Base-by-base conservation (phyloP, 208 protist species). In the Leishmania aethiopica region DNA sequence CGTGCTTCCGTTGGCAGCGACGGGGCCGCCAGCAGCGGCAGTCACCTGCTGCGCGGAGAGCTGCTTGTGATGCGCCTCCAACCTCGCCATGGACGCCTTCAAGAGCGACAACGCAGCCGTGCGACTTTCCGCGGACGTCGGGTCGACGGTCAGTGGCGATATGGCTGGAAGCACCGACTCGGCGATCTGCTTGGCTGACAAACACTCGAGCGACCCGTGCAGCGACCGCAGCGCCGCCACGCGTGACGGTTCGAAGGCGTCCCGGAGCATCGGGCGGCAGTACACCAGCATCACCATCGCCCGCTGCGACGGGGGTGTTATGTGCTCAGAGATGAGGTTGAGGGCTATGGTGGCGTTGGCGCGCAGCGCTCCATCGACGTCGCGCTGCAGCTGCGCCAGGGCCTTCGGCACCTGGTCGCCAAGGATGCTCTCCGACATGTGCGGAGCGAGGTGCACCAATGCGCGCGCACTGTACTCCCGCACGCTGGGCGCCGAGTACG, bases 281-380 rank as follows among this genome's bases (percentile, higher is more conserved):
- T 79, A 91, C 22, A 83, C 83, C 40, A 95, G 77, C 45, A 98
- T 79, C 3, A 95, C 85, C 47, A 64, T 77, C 37, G 89, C 87
- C 19, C 94, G 90, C 70, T 85, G 75, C 45, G 80, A 81, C 2
- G 78, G 74, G 13, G 91, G 88, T 19, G 59, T 82, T 64, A 98
- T 87, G 73, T 84, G 74, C 3, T 88, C 80, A 8, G 89, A 81
- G 32, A 98, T 86, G 25, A 94, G 78, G 72, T 93, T 91, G 51
- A 97, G 80, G 22, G 90, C 90, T 81, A 98, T 95, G 11, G 94
- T 96, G 22, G 96, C 94, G 83, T 98, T 98, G 60, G 96, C 93
- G 74, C 96, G 90, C 67, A 98, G 91, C 6, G 91, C 84, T 4
- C 88, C 90, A 70, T 97, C 94, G 60, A 59, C 51, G 71, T 98